Evolutionary conservation across 495 filamentous ascomycete genomes (phyloP), one percentile per base, ranked within the genome.

Genomic region (Penicillium paxilli): DNA sequence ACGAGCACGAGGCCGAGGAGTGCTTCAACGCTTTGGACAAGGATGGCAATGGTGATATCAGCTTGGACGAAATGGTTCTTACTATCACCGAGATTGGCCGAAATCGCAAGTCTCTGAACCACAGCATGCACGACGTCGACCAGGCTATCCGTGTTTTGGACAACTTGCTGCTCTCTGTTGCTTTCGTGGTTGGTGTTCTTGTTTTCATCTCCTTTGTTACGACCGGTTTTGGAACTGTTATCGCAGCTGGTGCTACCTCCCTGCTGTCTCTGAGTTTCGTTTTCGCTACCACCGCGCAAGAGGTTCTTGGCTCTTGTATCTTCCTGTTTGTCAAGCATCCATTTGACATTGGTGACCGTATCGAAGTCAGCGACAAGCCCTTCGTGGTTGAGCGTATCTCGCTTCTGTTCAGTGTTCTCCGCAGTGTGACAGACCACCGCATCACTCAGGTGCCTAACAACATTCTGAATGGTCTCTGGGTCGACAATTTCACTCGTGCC

Each of bases 281-380:
- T 52, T 98, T 98, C 66, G 83, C 91, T 16, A 84, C 85, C 55
- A 98, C 92, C 4, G 86, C 88, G 0, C 93, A 98, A 70, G 94
- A 98, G 71, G 86, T 98, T 48, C 80, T 98, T 11, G 93, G 92
- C 42, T 95, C 90, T 16, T 97, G 93, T 75, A 95, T 98, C 68
- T 98, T 98, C 76, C 78, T 98, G 5, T 98, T 98, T 65, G 90
- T 97, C 79, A 98, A 98, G 73, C 94, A 96, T 62, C 92, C 87
- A 1, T 90, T 82, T 67, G 94, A 98, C 67, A 90, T 97, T 21
- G 91, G 94, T 35, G 94, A 98, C 65, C 89, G 94, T 19, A 88
- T 98, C 28, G 91, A 97, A 61, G 86, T 98, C 58, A 74, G 74
- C 17, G 55, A 62, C 49, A 82, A 89, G 60, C 82, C 87, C 60